A percentile compares a stretch with the other conserved stretches of the same genome.
Conservation (phyloP, 345 rosid species). For the Moringa oleifera region DNA sequence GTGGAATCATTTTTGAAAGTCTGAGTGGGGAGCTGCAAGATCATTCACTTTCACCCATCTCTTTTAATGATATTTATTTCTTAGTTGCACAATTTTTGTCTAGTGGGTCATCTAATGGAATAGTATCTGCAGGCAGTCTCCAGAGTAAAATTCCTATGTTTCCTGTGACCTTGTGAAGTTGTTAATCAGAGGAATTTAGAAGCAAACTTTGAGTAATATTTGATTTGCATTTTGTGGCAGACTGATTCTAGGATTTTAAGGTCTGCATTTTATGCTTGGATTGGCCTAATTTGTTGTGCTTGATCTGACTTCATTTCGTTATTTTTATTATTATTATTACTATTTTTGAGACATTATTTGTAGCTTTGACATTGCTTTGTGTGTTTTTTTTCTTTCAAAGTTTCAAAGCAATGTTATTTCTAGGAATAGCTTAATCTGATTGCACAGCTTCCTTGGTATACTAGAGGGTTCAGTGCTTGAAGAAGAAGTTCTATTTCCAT, state of each 20-base stretch:
- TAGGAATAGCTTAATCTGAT: conserved; percentile 23
- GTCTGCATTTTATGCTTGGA: background rate
- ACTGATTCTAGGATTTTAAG: background rate
- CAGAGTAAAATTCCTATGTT: no score
- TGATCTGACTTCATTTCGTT: background rate
- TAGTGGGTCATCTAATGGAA: no score
- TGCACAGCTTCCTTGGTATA: conserved; percentile 14
- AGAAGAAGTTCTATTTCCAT: conserved; percentile 92
- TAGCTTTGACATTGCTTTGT: background rate
- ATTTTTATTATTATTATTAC: background rate
- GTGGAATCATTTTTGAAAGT: no score
- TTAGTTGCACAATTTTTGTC: no score
- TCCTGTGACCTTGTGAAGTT: background rate
- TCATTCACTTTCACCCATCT: no score
- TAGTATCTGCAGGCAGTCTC: no score
- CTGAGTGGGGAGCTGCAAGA: no score
- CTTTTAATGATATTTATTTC: no score
- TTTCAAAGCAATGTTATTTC: no score
- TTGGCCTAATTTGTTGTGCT: background rate
- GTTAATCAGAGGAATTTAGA: no score
- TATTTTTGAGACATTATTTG: background rate
- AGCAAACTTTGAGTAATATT: background rate
- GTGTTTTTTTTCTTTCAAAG: background rate
- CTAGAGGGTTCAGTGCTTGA: conserved; percentile 78
- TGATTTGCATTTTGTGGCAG: background rate